A percentile compares a stretch with the other conserved stretches of the same genome.
These are phyloP conservation scores for Coprinopsis cinerea DNA, from an alignment of 768 basidiomycete genomes.

Conservation along the genomic window DNA sequence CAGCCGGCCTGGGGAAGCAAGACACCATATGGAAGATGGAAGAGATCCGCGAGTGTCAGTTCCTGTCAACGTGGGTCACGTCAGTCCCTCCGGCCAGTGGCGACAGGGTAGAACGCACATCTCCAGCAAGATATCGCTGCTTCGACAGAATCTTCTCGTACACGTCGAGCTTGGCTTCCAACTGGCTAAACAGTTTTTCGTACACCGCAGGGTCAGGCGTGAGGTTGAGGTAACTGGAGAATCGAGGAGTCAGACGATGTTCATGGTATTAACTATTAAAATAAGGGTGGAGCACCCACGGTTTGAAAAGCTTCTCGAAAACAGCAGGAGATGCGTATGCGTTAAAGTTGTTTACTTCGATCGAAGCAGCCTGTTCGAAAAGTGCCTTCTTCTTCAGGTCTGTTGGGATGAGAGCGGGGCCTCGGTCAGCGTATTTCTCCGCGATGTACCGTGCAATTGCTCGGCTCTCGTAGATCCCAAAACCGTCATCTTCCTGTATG, in stretches of 20 bases:
- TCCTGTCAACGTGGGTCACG: slow-evolving; percentile 15
- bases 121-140: slow-evolving; percentile 50
- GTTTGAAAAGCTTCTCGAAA: slow-evolving; percentile 45
- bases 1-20: slow-evolving; percentile 20
- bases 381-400: slow-evolving; percentile 32
- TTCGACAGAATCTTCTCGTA: slow-evolving; percentile 55
- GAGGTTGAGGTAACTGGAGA: no score
- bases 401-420: slow-evolving; percentile 44
- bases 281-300: no score
- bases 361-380: slow-evolving; percentile 47
- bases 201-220: no score
- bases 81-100: not conserved
- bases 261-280: no score
- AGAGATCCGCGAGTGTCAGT: slow-evolving; percentile 43
- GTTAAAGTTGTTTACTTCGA: slow-evolving; percentile 53
- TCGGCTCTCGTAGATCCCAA: slow-evolving; percentile 59
- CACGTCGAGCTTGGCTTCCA: slow-evolving; percentile 40
- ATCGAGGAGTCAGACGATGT: no score
- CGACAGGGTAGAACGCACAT: slow-evolving; percentile 27
- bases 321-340: slow-evolving; percentile 35
- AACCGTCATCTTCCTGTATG: slow-evolving; percentile 51
- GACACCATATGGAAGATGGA: slow-evolving; percentile 37
- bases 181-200: no score
- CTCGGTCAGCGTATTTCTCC: slow-evolving; percentile 47
- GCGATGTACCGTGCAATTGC: slow-evolving; percentile 58